Percentiles rank a stretch among this genome's conserved stretches.
Conservation (phyloP, 1,139 yeast species). For the Blastobotrys serpentis region DNA sequence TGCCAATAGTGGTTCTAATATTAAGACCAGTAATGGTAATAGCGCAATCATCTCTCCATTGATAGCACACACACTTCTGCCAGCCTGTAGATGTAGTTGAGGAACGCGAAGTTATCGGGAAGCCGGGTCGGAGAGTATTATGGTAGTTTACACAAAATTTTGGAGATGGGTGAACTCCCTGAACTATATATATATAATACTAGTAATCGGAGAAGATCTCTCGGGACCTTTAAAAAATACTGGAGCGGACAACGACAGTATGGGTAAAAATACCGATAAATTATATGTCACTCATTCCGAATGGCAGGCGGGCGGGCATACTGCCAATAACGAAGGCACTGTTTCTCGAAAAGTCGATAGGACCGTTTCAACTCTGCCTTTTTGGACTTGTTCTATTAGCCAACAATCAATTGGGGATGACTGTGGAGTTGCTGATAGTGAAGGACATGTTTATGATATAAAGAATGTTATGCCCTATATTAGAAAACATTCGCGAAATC, state of each 20-base stretch:
- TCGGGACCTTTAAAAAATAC: too few species aligned
- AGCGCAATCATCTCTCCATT: not conserved
- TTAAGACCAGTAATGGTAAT: not conserved
- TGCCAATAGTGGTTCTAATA: not conserved
- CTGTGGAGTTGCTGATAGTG: conserved; percentile 34
- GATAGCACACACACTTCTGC: too few species aligned
- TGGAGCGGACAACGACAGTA: conserved; percentile 16
- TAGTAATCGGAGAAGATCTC: too few species aligned
- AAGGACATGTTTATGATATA: conserved; percentile 39
- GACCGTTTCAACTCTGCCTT: conserved; percentile 32
- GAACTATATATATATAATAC: too few species aligned
- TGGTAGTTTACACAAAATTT: not conserved
- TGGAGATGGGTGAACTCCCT: too few species aligned
- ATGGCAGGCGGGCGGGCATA: conserved; percentile 35
- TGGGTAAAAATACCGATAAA: conserved; percentile 44
- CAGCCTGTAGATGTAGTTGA: too few species aligned
- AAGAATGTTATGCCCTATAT: conserved; percentile 37
- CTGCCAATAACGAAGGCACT: conserved; percentile 31
- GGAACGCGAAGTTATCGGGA: too few species aligned
- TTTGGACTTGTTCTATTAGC: conserved; percentile 39
- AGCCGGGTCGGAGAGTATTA: too few species aligned
- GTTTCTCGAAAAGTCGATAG: conserved; percentile 17
- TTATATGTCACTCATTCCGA: conserved; percentile 41
- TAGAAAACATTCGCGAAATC: conserved; percentile 35
- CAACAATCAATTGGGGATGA: conserved; percentile 36